phyloP scores from a whole-genome alignment of 1,284 basidiomycete genomes.

The Tilletia indica region DNA sequence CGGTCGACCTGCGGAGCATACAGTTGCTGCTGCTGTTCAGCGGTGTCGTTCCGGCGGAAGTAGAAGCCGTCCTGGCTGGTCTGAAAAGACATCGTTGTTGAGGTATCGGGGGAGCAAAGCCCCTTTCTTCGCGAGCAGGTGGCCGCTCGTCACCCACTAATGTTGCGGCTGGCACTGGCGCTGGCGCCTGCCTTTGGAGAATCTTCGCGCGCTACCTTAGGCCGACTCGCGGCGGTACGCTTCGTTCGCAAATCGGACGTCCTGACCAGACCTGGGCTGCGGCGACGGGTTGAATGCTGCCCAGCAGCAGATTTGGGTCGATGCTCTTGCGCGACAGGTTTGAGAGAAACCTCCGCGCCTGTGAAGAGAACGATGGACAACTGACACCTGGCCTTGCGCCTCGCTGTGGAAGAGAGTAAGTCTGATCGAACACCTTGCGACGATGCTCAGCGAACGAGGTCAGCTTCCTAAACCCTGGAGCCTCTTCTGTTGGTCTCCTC shows the following conservation, averaged over 20 bases:
- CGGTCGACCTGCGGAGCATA: not conserved
- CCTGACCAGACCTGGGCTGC: too few relatives aligned
- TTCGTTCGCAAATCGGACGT: not conserved
- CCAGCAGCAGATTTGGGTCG: too few relatives aligned
- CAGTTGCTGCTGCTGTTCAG: not conserved
- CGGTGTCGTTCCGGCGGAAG: slow-evolving; percentile 9
- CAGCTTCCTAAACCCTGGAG: not conserved
- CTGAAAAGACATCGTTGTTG: not conserved
- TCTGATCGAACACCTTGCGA: not conserved
- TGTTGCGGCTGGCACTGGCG: not conserved
- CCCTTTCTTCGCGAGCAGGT: not conserved
- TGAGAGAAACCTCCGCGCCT: too few relatives aligned
- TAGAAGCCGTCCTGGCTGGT: slow-evolving; percentile 14
- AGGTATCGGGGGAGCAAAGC: not conserved
- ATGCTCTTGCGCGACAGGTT: too few relatives aligned
- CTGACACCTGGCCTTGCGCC: not conserved
- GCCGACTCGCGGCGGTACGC: not conserved
- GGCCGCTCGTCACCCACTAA: not conserved
- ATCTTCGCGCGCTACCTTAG: not conserved
- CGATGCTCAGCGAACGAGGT: not conserved
- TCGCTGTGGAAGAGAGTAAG: not conserved
- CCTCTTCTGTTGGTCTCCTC: not conserved
- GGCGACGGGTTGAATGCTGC: too few relatives aligned
- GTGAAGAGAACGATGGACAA: too few relatives aligned
- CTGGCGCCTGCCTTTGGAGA: not conserved